Evolutionary conservation across 257 asterid species (phyloP).

Genomic region (Vinca minor): DNA sequence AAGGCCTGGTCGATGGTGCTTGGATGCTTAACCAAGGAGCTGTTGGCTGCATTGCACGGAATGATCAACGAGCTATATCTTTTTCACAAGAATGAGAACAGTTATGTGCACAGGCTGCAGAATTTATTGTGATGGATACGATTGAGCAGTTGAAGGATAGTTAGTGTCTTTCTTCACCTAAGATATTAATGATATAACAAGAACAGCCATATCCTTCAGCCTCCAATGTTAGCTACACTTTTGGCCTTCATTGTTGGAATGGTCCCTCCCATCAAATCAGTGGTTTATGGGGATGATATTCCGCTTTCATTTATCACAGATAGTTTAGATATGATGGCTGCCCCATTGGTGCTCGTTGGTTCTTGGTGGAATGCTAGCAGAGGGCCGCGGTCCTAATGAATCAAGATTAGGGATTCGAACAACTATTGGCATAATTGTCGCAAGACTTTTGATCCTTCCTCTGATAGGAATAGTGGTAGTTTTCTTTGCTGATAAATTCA

Average conservation of each 20-base stretch:
- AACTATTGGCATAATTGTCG: slow-evolving; percentile 50
- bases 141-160: too few species aligned
- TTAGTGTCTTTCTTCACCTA: too few species aligned
- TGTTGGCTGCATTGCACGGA: too few species aligned
- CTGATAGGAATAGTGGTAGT: slow-evolving; percentile 60
- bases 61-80: too few species aligned
- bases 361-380: slow-evolving; percentile 94
- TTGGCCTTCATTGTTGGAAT: slow-evolving; percentile 71
- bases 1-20: too few species aligned
- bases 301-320: slow-evolving; percentile 68
- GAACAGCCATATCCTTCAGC: slow-evolving; percentile 73
- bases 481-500: slow-evolving; percentile 42
- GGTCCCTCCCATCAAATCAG: slow-evolving; percentile 60
- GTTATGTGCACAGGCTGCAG: too few species aligned
- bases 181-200: too few species aligned
- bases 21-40: too few species aligned
- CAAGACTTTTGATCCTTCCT: slow-evolving; percentile 71
- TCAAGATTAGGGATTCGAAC: slow-evolving; percentile 70
- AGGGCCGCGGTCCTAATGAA: slow-evolving; percentile 56
- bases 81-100: too few species aligned
- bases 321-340: slow-evolving; percentile 73
- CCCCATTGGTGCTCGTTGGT: slow-evolving; percentile 85
- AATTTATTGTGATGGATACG: too few species aligned
- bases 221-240: slow-evolving; percentile 72
- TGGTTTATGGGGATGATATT: slow-evolving; percentile 62